A percentile compares a stretch with the other conserved stretches of the same genome.
phyloP scores from a whole-genome alignment of 1,284 basidiomycete genomes.

The Microbotryum silenes-acaulis region DNA sequence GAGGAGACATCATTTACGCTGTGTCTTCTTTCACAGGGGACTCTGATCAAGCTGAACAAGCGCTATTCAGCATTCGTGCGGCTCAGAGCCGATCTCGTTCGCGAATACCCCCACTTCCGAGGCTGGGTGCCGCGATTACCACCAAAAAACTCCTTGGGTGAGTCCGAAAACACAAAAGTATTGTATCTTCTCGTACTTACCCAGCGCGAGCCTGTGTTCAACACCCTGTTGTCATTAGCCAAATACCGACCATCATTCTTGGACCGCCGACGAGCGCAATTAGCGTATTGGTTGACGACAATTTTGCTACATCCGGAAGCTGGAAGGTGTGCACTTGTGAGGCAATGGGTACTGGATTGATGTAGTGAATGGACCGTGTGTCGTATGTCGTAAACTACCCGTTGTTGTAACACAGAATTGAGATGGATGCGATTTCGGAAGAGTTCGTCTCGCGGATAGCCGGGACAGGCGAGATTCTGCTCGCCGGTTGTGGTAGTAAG shows the following conservation, averaged over 20 bases:
- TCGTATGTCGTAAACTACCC: no score
- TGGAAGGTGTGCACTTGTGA: slow-evolving; percentile 55
- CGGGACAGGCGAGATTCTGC: no score
- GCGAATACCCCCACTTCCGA: slow-evolving; percentile 50
- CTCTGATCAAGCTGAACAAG: slow-evolving; percentile 58
- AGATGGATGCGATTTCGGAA: no score
- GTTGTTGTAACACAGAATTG: no score
- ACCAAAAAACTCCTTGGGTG: slow-evolving; percentile 59
- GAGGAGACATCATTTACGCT: neutral
- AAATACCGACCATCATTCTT: slow-evolving; percentile 60
- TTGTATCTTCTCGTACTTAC: neutral
- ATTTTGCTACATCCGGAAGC: slow-evolving; percentile 64
- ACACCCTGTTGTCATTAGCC: slow-evolving; percentile 16
- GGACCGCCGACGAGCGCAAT: slow-evolving; percentile 55
- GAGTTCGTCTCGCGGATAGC: no score
- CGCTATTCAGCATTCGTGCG: slow-evolving; percentile 62
- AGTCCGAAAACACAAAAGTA: slow-evolving; percentile 28
- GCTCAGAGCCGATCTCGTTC: slow-evolving; percentile 50
- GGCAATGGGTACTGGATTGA: slow-evolving; percentile 58
- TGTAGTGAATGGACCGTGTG: slow-evolving; percentile 4
- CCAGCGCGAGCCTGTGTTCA: neutral
- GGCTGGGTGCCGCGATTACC: slow-evolving; percentile 56
- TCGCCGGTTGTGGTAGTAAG: no score
- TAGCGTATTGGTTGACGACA: slow-evolving; percentile 60
- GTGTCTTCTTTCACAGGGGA: slow-evolving; percentile 45